Evolutionary conservation across 78 protist genomes (phyloP), one percentile per base, ranked within the genome.

Genomic region (Dictyostelium brefeldianum): DNA sequence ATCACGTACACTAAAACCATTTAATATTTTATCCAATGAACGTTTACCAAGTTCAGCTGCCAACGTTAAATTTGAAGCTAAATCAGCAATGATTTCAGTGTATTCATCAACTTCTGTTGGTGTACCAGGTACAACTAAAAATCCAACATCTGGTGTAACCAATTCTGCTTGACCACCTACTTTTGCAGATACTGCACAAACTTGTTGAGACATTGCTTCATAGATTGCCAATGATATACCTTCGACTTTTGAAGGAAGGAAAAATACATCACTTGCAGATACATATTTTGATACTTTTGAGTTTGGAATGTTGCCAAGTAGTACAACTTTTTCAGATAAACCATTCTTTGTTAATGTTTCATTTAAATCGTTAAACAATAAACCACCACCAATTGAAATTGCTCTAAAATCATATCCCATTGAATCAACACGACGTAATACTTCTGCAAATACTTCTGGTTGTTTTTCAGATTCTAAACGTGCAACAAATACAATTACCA

Each of bases 121-220:
- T 4, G 74, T 85, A 10, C 92, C 81, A 1, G 92, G 92, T n/a
- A 73, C 70, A 22, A 85, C 92, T 7, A 85, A 50, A n/a, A 54
- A 85, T 3, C 92, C 92, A 11, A 85, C 92, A 59, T 85, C 92
- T 5, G 92, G 92, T 18, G 83, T 85, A 7, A 85, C 83, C 18
- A 85, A 56, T 29, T 85, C 92, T 0, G 92, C 92, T 20, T 85
- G 92, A 27, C 92, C 92, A 75, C 92, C 92, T 18, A 85, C 92
- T 62, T 85, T 85, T 17, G 92, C 92, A 1, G 83, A 75, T 18
- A 85, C 92, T 14, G 92, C 81, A 54, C 81, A 74, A 20, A 85
- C 92, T 20, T 51, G 62, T 41, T 65, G 78, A 43, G 92, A 85
- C 92, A 85, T 85, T 1, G 83, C 92, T 62, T 85, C 92, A 29